Percentiles rank a stretch among this genome's conserved stretches.
phyloP scores from a whole-genome alignment of 805 yeast species.

The Pachysolen tannophilus region DNA sequence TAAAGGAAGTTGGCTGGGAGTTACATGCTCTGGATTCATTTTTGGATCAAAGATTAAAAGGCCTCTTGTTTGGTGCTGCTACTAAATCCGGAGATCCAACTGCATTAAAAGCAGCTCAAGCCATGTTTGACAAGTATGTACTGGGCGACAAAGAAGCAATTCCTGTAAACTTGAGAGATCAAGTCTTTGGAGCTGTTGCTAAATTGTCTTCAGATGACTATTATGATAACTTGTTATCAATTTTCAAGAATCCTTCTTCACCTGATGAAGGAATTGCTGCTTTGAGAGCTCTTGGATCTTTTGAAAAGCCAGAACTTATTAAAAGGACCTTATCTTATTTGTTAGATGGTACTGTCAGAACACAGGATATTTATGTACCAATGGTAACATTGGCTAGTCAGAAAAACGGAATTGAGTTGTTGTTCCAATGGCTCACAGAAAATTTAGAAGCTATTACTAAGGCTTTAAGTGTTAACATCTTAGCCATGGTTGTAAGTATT shows the following conservation, averaged over 20 bases:
- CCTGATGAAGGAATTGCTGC: slow-evolving; percentile 67
- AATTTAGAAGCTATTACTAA: slow-evolving; percentile 68
- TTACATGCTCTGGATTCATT: slow-evolving; percentile 49
- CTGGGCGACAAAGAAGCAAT: slow-evolving; percentile 62
- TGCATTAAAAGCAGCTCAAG: slow-evolving; percentile 36
- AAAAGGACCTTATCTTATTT: slow-evolving; percentile 50
- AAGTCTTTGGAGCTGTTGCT: slow-evolving; percentile 63
- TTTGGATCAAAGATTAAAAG: slow-evolving; percentile 59
- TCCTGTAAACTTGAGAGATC: slow-evolving; percentile 63
- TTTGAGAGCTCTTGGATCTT: slow-evolving; percentile 59
- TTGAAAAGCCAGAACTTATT: slow-evolving; percentile 42
- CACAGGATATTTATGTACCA: slow-evolving; percentile 45
- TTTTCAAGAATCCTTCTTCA: slow-evolving; percentile 53
- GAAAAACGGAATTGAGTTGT: slow-evolving; percentile 54
- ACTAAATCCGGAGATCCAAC: slow-evolving; percentile 40
- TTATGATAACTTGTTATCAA: slow-evolving; percentile 52
- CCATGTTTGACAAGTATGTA: slow-evolving; percentile 43
- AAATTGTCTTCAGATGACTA: slow-evolving; percentile 52
- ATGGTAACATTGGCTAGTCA: slow-evolving; percentile 64
- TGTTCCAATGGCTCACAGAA: slow-evolving; percentile 61
- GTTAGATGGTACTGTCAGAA: slow-evolving; percentile 70
- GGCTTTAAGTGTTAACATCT: slow-evolving; percentile 64
- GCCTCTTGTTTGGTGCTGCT: slow-evolving; percentile 54
- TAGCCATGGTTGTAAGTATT: slow-evolving; percentile 63
- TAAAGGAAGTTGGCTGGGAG: slow-evolving; percentile 55